Conservation (phyloP, 108 stramenopile species). For the Chaetoceros muelleri region DNA sequence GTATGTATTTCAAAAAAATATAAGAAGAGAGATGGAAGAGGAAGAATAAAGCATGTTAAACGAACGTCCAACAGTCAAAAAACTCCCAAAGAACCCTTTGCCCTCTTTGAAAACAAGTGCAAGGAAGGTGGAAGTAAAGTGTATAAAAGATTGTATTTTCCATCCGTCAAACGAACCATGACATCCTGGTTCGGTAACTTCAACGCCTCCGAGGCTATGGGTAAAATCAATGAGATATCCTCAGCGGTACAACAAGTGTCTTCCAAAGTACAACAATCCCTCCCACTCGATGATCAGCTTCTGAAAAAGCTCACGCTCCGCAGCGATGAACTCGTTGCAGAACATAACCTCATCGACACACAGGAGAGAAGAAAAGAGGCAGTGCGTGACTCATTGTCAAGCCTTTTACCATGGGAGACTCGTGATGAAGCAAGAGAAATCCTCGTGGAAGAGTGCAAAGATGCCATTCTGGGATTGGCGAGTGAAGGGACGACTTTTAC, state of each 20-base stretch:
- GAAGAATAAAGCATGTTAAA: too few relatives aligned
- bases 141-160: too few relatives aligned
- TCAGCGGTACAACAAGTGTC: not conserved
- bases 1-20: too few relatives aligned
- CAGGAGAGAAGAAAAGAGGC: constrained; percentile 58
- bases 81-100: too few relatives aligned
- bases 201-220: not conserved
- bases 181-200: not conserved
- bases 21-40: too few relatives aligned
- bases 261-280: constrained; percentile 19
- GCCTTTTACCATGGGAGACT: constrained; percentile 78
- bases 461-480: constrained; percentile 62
- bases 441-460: constrained; percentile 80
- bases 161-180: too few relatives aligned
- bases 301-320: constrained; percentile 69
- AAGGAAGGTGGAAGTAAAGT: too few relatives aligned
- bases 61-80: too few relatives aligned
- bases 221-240: not conserved
- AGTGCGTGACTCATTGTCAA: constrained; percentile 46
- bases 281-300: constrained; percentile 42
- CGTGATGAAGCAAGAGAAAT: constrained; percentile 74
- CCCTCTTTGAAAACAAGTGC: too few relatives aligned
- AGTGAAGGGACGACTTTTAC: constrained; percentile 52
- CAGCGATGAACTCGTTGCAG: constrained; percentile 60
- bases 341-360: constrained; percentile 45